Conservation (phyloP, 495 filamentous ascomycete species). For the Venustampulla echinocandica region DNA sequence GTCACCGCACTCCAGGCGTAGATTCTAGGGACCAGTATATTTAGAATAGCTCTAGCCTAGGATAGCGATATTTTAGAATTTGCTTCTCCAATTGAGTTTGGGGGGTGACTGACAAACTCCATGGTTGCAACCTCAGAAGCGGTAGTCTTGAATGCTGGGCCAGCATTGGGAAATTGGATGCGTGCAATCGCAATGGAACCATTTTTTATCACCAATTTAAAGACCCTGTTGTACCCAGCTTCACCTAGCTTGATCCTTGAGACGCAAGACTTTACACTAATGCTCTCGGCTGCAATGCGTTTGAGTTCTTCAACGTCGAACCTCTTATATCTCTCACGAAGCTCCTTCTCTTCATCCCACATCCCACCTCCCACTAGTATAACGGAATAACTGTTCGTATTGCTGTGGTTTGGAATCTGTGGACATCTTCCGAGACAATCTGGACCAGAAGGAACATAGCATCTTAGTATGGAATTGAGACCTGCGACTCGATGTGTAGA, state of each 20-base stretch:
- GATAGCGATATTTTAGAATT: neutral
- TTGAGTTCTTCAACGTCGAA: constrained; percentile 31
- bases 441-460: neutral
- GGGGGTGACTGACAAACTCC: constrained; percentile 30
- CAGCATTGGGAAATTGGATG: constrained; percentile 33
- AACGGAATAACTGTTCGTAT: constrained; percentile 10
- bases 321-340: constrained; percentile 23
- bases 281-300: constrained; percentile 27
- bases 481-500: no score
- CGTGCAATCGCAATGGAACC: constrained; percentile 31
- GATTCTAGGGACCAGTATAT: neutral
- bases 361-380: constrained; percentile 27
- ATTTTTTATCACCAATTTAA: constrained; percentile 34
- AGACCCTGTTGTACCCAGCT: constrained; percentile 34
- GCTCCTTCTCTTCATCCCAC: constrained; percentile 28
- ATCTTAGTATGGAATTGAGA: no score
- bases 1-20: neutral
- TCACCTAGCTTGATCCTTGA: constrained; percentile 28
- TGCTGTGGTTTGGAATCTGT: neutral
- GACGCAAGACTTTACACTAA: constrained; percentile 28
- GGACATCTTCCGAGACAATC: constrained; percentile 1
- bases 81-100: constrained; percentile 1
- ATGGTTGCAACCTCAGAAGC: constrained; percentile 36
- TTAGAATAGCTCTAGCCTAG: neutral
- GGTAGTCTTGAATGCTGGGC: constrained; percentile 29